Evolutionary conservation across 2,329 filamentous ascomycete species (phyloP).

Genomic region (Tolypocladium ovalisporum): DNA sequence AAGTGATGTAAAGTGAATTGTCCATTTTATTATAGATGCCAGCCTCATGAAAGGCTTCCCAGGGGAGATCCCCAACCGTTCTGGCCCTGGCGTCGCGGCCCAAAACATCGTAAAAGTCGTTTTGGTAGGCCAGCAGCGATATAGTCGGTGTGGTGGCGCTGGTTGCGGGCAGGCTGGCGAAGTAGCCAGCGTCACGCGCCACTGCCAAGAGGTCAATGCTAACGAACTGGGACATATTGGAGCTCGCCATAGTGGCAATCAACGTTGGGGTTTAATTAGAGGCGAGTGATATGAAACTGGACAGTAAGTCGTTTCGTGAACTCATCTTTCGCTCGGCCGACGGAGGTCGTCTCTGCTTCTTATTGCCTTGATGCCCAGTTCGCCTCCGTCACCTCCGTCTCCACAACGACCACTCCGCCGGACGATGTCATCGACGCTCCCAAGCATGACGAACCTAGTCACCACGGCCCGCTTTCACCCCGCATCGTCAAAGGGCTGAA

Average conservation of each 20-base stretch:
- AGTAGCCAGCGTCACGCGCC: slow-evolving; percentile 2
- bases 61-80: slow-evolving; percentile 19
- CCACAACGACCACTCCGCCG: not conserved
- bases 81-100: slow-evolving; percentile 20
- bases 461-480: too few species aligned
- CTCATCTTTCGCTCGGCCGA: not conserved
- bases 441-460: too few species aligned
- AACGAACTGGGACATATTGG: not conserved
- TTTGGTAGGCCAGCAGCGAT: slow-evolving; percentile 25
- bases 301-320: not conserved
- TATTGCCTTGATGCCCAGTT: not conserved
- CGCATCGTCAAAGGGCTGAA: too few species aligned
- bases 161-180: not conserved
- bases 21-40: slow-evolving; percentile 26
- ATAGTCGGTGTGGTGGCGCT: slow-evolving; percentile 12
- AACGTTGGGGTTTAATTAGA: not conserved
- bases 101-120: slow-evolving; percentile 38
- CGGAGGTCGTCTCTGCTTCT: not conserved
- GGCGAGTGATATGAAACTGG: not conserved
- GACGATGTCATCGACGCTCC: too few species aligned
- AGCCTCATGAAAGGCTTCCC: slow-evolving; percentile 45
- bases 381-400: not conserved
- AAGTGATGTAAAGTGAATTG: slow-evolving; percentile 7
- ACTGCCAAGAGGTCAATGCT: slow-evolving; percentile 1
- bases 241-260: not conserved